phyloP scores from a whole-genome alignment of 495 filamentous ascomycete genomes.

The Penicillium psychrofluorescens region DNA sequence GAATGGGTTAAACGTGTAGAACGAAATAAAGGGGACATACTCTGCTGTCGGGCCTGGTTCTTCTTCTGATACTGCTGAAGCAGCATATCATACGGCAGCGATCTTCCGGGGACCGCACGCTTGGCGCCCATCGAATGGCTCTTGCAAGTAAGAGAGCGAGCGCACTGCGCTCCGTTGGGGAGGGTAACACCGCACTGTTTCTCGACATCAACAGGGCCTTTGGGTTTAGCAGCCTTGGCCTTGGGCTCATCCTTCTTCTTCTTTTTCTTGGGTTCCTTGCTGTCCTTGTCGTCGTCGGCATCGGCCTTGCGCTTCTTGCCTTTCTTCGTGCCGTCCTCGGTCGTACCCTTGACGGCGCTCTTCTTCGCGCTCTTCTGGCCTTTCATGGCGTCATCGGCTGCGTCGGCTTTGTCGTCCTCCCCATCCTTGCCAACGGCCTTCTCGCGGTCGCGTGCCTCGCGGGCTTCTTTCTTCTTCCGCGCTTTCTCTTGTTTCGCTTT shows the following conservation, averaged over 20 bases:
- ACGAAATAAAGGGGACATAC: constrained; percentile 38
- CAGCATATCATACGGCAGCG: constrained; percentile 90
- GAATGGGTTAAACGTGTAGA: neutral
- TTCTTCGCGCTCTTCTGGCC: constrained; percentile 65
- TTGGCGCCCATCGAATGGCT: constrained; percentile 96
- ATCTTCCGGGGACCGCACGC: constrained; percentile 79
- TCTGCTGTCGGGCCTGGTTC: constrained; percentile 96
- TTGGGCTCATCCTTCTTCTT: constrained; percentile 88
- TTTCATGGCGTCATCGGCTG: constrained; percentile 31
- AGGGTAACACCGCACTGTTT: constrained; percentile 91
- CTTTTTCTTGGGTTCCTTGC: constrained; percentile 79
- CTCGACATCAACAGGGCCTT: constrained; percentile 95
- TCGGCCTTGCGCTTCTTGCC: constrained; percentile 94
- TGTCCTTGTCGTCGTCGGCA: constrained; percentile 38
- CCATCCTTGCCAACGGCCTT: constrained; percentile 57
- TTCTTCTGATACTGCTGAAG: constrained; percentile 95
- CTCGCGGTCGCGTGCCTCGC: constrained; percentile 57
- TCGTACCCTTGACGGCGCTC: constrained; percentile 52
- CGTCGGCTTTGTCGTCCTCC: constrained; percentile 34
- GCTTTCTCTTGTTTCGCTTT: constrained; percentile 73
- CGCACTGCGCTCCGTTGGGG: constrained; percentile 79
- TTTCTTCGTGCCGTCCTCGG: constrained; percentile 57
- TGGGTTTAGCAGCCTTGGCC: constrained; percentile 77
- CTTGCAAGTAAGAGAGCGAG: constrained; percentile 90
- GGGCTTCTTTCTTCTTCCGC: constrained; percentile 70